Percentiles rank a stretch among this genome's conserved stretches.
Conservation (phyloP, 306 rosid genomes). For the Betula pendula region DNA sequence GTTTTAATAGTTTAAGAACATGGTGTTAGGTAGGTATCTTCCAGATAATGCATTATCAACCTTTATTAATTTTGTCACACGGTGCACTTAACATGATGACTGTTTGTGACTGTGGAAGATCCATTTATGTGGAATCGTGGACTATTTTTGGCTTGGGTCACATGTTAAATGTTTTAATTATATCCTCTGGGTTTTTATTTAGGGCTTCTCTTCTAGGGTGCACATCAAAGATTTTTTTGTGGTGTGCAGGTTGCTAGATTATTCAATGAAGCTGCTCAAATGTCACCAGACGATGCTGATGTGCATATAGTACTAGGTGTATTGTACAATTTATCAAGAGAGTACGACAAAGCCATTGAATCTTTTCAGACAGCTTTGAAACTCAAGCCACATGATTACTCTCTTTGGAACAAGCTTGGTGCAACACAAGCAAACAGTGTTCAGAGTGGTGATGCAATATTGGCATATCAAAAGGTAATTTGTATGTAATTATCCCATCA, state of each 20-base stretch:
- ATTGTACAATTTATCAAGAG: slow-evolving; percentile 85
- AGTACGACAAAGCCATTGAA: slow-evolving; percentile 84
- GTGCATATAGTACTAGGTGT: slow-evolving; percentile 97
- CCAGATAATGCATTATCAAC: too few relatives aligned
- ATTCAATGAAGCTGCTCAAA: slow-evolving; percentile 90
- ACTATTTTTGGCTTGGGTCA: not conserved
- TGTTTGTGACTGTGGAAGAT: not conserved
- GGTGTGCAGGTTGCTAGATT: slow-evolving; percentile 67
- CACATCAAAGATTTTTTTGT: not conserved
- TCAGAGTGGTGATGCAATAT: slow-evolving; percentile 97
- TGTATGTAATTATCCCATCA: slow-evolving; percentile 14
- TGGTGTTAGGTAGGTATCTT: too few relatives aligned
- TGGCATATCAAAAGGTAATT: slow-evolving; percentile 93
- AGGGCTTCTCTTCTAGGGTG: not conserved
- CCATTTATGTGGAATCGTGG: not conserved
- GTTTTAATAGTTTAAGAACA: not conserved
- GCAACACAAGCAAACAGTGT: slow-evolving; percentile 98
- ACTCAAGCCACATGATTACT: slow-evolving; percentile 91
- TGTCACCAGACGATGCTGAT: slow-evolving; percentile 90
- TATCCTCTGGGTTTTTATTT: not conserved
- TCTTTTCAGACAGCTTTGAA: slow-evolving; percentile 86
- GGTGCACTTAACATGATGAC: not conserved
- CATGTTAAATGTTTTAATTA: not conserved
- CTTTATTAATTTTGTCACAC: not conserved
- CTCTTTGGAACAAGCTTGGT: slow-evolving; percentile 99